Conservation (phyloP, 257 asterid genomes). For the Handroanthus guayacan region DNA sequence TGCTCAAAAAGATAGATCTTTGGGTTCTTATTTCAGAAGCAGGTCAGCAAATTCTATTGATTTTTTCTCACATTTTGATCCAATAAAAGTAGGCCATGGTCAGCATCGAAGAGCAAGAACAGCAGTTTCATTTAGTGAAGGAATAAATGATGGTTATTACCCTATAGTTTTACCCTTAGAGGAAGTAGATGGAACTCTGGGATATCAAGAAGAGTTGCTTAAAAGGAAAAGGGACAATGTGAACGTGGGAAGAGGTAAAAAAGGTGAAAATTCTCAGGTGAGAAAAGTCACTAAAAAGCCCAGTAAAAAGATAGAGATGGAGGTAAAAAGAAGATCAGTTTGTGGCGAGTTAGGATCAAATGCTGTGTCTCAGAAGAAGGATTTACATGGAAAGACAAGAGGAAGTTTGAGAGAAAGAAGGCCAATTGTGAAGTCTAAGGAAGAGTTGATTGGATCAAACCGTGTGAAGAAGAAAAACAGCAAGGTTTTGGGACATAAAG, state of each 20-base stretch:
- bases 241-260: slow-evolving; percentile 4
- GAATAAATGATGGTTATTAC: slow-evolving; percentile 12
- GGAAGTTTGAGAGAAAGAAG: slow-evolving; percentile 42
- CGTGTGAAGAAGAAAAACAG: slow-evolving; percentile 29
- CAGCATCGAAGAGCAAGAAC: slow-evolving; percentile 63
- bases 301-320: slow-evolving; percentile 25
- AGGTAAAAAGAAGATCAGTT: slow-evolving; percentile 25
- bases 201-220: slow-evolving; percentile 12
- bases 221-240: slow-evolving; percentile 3
- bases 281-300: slow-evolving; percentile 19
- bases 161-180: slow-evolving; percentile 22
- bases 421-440: slow-evolving; percentile 31
- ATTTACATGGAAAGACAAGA: slow-evolving; percentile 32
- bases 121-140: slow-evolving; percentile 55
- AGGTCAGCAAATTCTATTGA: slow-evolving; percentile 62
- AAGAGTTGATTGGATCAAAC: slow-evolving; percentile 37
- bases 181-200: slow-evolving; percentile 17
- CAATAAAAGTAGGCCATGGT: neutral
- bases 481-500: slow-evolving; percentile 22
- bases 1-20: slow-evolving; percentile 21
- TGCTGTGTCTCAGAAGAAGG: slow-evolving; percentile 32
- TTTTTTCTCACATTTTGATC: slow-evolving; percentile 50
- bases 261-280: slow-evolving; percentile 18
- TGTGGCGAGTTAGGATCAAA: slow-evolving; percentile 5
- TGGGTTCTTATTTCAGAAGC: slow-evolving; percentile 60